Base-by-base conservation (phyloP, 139 green algal species). In the Asterochloris sp. region DNA sequence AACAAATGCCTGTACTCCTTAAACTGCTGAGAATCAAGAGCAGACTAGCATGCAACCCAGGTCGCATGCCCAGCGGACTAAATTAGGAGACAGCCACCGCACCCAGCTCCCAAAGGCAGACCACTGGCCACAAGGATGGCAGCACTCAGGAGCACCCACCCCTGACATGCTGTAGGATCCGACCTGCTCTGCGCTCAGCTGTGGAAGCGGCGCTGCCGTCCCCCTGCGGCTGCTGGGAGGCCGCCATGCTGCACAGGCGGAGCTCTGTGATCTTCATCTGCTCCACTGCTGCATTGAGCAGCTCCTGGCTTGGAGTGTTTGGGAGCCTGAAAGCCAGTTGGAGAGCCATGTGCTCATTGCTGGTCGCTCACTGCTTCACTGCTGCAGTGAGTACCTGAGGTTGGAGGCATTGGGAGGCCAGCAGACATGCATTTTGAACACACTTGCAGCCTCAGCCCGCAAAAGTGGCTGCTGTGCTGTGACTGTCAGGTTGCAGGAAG, bases 261-360 rank as follows among this genome's bases (percentile, higher is more conserved):
- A 97, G 86, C 92, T 98, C 92, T 12, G 96, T 99, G 76, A 99
- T 99, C 83, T 97, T 96, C 92, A 97, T 94, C 86, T 99, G 96
- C 90, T 98, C 94, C 19, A 69, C 63, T 0, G 95, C 95, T 0
- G 96, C 95, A 14, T 76, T 76, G 1, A 62, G 47, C 21, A 97
- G 79, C 86, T 97, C 95, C 60, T 88, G 81, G 71, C 92, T 83
- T 0, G 96, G 93, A 11, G 81, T 16, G 67, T 93, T 96, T 28
- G 13, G 14, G 38, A 86, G 91, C 78, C 86, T 93, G 84, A 66
- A 76, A 11, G 85, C 79, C 0, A 8, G 0, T 28, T 11, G 29
- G 17, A 29, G 62, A 54, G 38, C 38, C 38, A 54, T 54, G 38
- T 54, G 38, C 38, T 54, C 38, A 2, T 10, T 54, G 38, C 38